Percentiles rank a stretch among this genome's conserved stretches.
Conservation (phyloP, 805 yeast genomes). For the Yarrowia sp. region DNA sequence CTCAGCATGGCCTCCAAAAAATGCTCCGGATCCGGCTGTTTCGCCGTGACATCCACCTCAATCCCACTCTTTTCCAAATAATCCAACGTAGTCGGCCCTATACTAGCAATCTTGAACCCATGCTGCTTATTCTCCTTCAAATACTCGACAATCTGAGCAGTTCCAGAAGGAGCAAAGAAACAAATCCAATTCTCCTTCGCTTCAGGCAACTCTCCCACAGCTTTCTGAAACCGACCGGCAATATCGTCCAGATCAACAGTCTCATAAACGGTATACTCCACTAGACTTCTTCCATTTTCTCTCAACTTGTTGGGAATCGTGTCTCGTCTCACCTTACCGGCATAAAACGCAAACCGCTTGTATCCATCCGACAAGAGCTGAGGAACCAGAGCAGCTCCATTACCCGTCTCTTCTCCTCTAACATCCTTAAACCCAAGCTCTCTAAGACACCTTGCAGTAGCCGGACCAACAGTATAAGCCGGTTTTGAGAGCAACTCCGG, state of each 20-base stretch:
- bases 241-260: constrained; percentile 56
- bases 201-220: neutral
- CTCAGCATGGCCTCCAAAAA: constrained; percentile 45
- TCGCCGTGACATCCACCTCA: constrained; percentile 60
- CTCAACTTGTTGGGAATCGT: constrained; percentile 65
- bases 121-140: constrained; percentile 35
- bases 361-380: constrained; percentile 28
- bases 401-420: constrained; percentile 79
- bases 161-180: constrained; percentile 90
- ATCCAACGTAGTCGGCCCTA: constrained; percentile 85
- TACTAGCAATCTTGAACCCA: constrained; percentile 61
- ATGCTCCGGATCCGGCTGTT: constrained; percentile 67
- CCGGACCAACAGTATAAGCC: constrained; percentile 89
- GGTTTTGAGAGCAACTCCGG: constrained; percentile 37
- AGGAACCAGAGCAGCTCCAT: constrained; percentile 66
- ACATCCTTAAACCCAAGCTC: constrained; percentile 65
- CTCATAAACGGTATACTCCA: constrained; percentile 66
- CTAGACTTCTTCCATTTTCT: constrained; percentile 45
- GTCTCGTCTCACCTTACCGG: constrained; percentile 83
- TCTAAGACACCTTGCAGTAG: constrained; percentile 61
- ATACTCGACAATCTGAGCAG: constrained; percentile 56
- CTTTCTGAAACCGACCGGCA: constrained; percentile 37
- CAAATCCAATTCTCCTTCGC: constrained; percentile 58
- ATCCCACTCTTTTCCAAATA: constrained; percentile 56
- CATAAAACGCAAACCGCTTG: constrained; percentile 56